Evolutionary conservation across 2,329 filamentous ascomycete genomes (phyloP).

Genomic region (Lojkania enalia): DNA sequence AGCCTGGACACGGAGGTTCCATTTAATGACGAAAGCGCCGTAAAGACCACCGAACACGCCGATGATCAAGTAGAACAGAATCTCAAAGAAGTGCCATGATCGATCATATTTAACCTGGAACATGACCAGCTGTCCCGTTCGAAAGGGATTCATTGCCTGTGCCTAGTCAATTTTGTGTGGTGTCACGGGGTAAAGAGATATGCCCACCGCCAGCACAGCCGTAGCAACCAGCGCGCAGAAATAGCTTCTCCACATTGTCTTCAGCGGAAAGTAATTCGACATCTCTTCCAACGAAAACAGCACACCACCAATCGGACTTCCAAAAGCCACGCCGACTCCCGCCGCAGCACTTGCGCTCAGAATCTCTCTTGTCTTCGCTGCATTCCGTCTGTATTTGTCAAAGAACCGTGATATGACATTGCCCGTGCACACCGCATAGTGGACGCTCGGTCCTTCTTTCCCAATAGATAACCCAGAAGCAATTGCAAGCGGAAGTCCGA

Average conservation of each 20-base stretch:
- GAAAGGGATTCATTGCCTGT: slow-evolving; percentile 98
- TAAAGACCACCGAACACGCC: slow-evolving; percentile 94
- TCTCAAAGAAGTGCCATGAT: slow-evolving; percentile 96
- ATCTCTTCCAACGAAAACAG: slow-evolving; percentile 98
- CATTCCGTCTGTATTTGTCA: slow-evolving; percentile 86
- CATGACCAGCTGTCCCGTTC: slow-evolving; percentile 98
- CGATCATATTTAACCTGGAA: slow-evolving; percentile 96
- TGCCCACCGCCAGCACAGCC: slow-evolving; percentile 80
- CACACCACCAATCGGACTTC: slow-evolving; percentile 94
- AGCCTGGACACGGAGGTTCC: slow-evolving; percentile 87
- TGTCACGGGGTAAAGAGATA: slow-evolving; percentile 41
- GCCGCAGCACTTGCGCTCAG: slow-evolving; percentile 92
- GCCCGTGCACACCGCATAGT: slow-evolving; percentile 96
- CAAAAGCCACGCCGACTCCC: slow-evolving; percentile 94
- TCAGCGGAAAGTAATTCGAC: slow-evolving; percentile 93
- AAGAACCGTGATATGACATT: slow-evolving; percentile 95
- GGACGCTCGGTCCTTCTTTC: slow-evolving; percentile 97
- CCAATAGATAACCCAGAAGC: slow-evolving; percentile 92
- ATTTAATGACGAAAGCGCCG: slow-evolving; percentile 95
- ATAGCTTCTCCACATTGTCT: slow-evolving; percentile 97
- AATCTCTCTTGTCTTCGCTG: slow-evolving; percentile 92
- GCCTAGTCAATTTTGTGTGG: slow-evolving; percentile 42
- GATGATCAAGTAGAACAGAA: slow-evolving; percentile 87
- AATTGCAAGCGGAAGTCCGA: slow-evolving; percentile 88
- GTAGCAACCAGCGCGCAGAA: slow-evolving; percentile 97